Evolutionary conservation across 1,139 yeast genomes (phyloP), one percentile per base, ranked within the genome.

Genomic region (Suhomyces atakaporum): DNA sequence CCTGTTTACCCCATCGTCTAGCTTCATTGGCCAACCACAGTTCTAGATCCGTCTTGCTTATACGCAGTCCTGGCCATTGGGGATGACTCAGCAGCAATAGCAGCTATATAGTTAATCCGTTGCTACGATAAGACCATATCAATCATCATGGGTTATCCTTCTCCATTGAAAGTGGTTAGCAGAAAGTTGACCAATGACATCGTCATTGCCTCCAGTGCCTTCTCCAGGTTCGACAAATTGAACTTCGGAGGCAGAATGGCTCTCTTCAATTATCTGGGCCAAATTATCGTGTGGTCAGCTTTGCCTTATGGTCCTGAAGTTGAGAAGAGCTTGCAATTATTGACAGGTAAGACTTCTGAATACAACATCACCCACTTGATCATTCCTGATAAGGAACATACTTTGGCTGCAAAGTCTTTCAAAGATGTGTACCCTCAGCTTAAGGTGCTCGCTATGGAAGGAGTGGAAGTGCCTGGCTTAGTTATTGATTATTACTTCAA

Each of bases 221-320:
- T 79, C 61, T 58, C 64, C 8, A 52, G 75, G 35, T 49, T 58
- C 8, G 57, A 63, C 38, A 56, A 53, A 29, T 43, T 79, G 37
- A 70, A 75, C 38, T 73, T 81, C 44, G 90, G 89, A 16, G 81
- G 76, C 12, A 65, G 89, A 41, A 72, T 78, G 76, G 75, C 85
- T 0, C 58, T 79, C 10, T 56, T 70, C 43, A 61, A 73, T 33
- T 54, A 63, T 39, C 56, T 67, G 26, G 56, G 60, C 31, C 59
- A 62, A 35, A 61, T 79, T 16, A 58, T 78, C 6, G 75, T 82
- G 7, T 77, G 81, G 74, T 74, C 81, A 5, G 81, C 88, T 1
- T 66, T 81, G 34, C 88, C 88, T 1, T 75, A 70, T 49, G 77
- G 79, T 2, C 63, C 68, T 5, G 66, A 60, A 22, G 73, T 75